phyloP scores from a whole-genome alignment of 2,329 filamentous ascomycete species.

The Capronia americana region DNA sequence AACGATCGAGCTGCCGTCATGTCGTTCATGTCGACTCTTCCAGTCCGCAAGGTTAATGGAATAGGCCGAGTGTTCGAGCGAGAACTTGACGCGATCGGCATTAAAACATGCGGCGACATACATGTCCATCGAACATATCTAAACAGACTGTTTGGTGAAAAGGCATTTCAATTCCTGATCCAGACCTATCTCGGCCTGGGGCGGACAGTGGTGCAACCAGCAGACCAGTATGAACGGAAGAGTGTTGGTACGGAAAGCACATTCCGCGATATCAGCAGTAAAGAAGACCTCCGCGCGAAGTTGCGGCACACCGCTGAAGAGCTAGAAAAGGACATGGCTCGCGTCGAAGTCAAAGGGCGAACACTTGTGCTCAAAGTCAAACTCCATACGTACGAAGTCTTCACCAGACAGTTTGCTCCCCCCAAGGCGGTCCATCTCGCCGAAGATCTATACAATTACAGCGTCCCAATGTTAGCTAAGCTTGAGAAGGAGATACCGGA shows the following conservation, averaged over 20 bases:
- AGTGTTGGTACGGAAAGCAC: slow-evolving; percentile 94
- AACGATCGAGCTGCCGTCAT: slow-evolving; percentile 77
- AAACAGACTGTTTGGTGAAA: slow-evolving; percentile 83
- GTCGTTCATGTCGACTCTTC: slow-evolving; percentile 81
- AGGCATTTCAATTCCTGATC: slow-evolving; percentile 85
- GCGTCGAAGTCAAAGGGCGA: slow-evolving; percentile 84
- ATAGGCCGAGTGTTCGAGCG: slow-evolving; percentile 93
- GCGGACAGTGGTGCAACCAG: slow-evolving; percentile 81
- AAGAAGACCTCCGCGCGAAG: slow-evolving; percentile 73
- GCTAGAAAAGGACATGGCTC: slow-evolving; percentile 81
- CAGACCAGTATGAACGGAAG: slow-evolving; percentile 88
- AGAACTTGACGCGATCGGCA: slow-evolving; percentile 83
- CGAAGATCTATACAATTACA: slow-evolving; percentile 81
- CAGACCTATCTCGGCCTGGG: slow-evolving; percentile 85
- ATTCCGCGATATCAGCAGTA: slow-evolving; percentile 78
- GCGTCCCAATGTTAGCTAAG: slow-evolving; percentile 82
- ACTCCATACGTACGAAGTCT: slow-evolving; percentile 89
- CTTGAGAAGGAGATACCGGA: slow-evolving; percentile 81
- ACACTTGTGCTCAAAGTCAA: slow-evolving; percentile 93
- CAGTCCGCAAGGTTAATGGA: slow-evolving; percentile 90
- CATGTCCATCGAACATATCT: slow-evolving; percentile 77
- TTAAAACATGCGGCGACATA: slow-evolving; percentile 88
- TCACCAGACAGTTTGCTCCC: slow-evolving; percentile 78
- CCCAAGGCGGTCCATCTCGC: slow-evolving; percentile 74
- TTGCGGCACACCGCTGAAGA: slow-evolving; percentile 82